Conservation (phyloP, 1,284 basidiomycete species). For the Cutaneotrichosporon mucoides region DNA sequence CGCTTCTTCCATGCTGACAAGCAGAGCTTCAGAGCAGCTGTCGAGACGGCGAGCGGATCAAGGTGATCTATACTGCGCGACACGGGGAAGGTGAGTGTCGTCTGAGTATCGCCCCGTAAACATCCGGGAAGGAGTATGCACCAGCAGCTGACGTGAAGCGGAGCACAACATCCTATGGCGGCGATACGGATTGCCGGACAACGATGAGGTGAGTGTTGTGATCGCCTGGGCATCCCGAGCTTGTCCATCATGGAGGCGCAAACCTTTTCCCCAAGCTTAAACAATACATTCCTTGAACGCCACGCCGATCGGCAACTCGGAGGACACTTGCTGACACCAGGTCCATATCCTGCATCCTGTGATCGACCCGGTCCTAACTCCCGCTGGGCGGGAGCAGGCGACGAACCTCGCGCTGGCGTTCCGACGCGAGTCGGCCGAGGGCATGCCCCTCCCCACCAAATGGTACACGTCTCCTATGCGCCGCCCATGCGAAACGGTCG, state of each 20-base stretch:
- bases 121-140: too few relatives aligned
- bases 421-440: conserved; percentile 17
- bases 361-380: conserved; percentile 28
- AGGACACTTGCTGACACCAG: too few relatives aligned
- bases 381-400: conserved; percentile 26
- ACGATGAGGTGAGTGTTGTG: conserved; percentile 15
- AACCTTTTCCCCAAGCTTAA: too few relatives aligned
- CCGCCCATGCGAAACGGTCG: conserved; percentile 32
- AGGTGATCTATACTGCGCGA: conserved; percentile 33
- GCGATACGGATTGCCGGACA: conserved; percentile 21
- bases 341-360: conserved; percentile 23
- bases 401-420: conserved; percentile 19
- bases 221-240: too few relatives aligned
- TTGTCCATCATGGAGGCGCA: too few relatives aligned
- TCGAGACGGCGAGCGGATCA: conserved; percentile 23
- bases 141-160: conserved; percentile 14
- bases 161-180: conserved; percentile 31
- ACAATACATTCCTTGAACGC: too few relatives aligned
- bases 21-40: conserved; percentile 22
- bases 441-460: conserved; percentile 33
- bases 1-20: conserved; percentile 2
- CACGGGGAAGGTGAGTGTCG: conserved; percentile 32
- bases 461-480: conserved; percentile 33
- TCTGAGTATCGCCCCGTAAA: too few relatives aligned
- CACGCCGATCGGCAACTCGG: too few relatives aligned